Evolutionary conservation across 2,329 filamentous ascomycete genomes (phyloP).

Genomic region (Phaeosphaeria sp.): DNA sequence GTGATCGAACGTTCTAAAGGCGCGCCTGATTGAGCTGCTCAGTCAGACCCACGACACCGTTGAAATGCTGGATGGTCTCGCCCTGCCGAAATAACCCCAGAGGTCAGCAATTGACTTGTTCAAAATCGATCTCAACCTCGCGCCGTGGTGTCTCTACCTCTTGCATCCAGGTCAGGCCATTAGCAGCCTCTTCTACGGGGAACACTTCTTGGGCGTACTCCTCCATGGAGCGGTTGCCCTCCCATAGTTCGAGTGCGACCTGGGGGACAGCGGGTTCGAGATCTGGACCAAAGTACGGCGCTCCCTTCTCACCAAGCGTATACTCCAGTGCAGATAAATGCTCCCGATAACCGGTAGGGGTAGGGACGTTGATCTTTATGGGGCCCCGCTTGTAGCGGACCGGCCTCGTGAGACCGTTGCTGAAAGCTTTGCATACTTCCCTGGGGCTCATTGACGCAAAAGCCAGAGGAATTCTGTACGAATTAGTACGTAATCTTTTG

Average conservation of each 20-base stretch:
- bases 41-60: conserved; percentile 34
- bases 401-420: conserved; percentile 75
- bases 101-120: conserved; percentile 48
- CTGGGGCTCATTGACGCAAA: conserved; percentile 86
- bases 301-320: conserved; percentile 64
- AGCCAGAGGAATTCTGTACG: conserved; percentile 77
- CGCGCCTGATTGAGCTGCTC: conserved; percentile 44
- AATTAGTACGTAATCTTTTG: conserved; percentile 33
- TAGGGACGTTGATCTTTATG: conserved; percentile 84
- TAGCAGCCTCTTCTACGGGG: conserved; percentile 90
- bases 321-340: conserved; percentile 74
- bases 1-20: conserved; percentile 33
- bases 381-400: conserved; percentile 79
- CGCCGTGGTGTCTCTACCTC: conserved; percentile 52
- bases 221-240: conserved; percentile 86
- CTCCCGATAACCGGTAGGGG: conserved; percentile 86
- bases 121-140: conserved; percentile 44
- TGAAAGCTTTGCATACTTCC: conserved; percentile 83
- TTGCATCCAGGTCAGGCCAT: conserved; percentile 92
- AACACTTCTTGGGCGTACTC: conserved; percentile 96
- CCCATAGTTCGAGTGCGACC: conserved; percentile 84
- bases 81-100: conserved; percentile 31
- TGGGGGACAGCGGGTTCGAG: conserved; percentile 69
- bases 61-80: conserved; percentile 33
- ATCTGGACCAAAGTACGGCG: conserved; percentile 68